Percentiles rank a stretch among this genome's conserved stretches.
These are phyloP conservation scores for Vitis hybrid DNA, from an alignment of 177 flowering plant genomes.

Conservation along the genomic window DNA sequence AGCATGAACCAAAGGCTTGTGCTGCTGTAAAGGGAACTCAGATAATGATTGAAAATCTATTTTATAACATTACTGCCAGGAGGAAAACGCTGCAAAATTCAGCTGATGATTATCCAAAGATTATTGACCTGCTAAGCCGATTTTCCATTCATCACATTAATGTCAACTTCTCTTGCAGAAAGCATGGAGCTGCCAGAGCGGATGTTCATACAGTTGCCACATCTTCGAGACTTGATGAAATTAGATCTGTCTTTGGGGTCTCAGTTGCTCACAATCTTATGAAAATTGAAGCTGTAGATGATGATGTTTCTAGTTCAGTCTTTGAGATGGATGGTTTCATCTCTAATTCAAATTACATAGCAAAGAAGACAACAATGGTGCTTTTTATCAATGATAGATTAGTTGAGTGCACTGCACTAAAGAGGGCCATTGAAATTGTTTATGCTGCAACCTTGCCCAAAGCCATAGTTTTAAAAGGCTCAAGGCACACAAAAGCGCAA, in stretches of 20 bases:
- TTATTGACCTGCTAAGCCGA: conserved; percentile 83
- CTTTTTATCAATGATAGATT: conserved; percentile 91
- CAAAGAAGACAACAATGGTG: conserved; percentile 93
- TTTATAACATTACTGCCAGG: conserved; percentile 93
- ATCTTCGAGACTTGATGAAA: conserved; percentile 77
- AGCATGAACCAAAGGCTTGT: conserved; percentile 87
- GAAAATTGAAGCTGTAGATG: conserved; percentile 56
- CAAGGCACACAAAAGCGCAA: too few species aligned
- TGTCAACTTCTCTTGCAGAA: conserved; percentile 89
- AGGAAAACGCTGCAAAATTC: conserved; percentile 88
- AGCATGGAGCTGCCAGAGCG: conserved; percentile 91
- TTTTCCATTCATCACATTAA: conserved; percentile 80
- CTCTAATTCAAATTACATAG: conserved; percentile 76
- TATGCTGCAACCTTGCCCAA: conserved; percentile 94
- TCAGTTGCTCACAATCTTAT: conserved; percentile 75
- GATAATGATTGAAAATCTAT: conserved; percentile 90
- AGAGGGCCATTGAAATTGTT: conserved; percentile 92
- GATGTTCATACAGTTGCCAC: conserved; percentile 81
- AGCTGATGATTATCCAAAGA: conserved; percentile 90
- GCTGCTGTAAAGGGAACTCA: conserved; percentile 99
- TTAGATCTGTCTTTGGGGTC: conserved; percentile 82
- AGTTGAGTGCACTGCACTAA: conserved; percentile 84
- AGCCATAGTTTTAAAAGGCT: conserved; percentile 28
- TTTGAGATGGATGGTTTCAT: conserved; percentile 86
- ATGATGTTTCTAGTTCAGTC: conserved; percentile 51